Evolutionary conservation across 345 rosid genomes (phyloP), one percentile per base, ranked within the genome.

Genomic region (Linum tenue): DNA sequence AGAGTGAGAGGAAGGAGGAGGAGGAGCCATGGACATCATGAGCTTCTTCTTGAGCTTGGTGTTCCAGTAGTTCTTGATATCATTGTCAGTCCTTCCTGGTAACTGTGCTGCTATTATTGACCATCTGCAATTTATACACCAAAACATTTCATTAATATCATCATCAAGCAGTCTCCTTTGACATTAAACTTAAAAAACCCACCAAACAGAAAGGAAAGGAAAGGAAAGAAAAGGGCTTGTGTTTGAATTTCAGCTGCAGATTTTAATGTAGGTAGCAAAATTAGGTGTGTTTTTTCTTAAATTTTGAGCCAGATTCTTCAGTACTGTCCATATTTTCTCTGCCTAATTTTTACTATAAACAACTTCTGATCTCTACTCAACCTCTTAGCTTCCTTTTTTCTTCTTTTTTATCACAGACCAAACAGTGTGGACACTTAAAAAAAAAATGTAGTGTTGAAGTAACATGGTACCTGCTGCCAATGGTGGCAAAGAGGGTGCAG

Each of bases 71-170:
- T 92, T 92, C 74, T 92, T 92, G 56, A 92, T 86, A 77, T 92
- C 98, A 65, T 92, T 92, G 62, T 92, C 98, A 9, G 98, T 92
- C 75, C 98, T 83, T 39, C 96, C 95, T 16, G 95, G 98, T 65
- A 88, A 81, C 70, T 91, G 98, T 82, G 87, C 95, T 64, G 98
- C 98, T 70, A 91, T 91, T 71, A 88, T 88, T 84, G 95, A 89
- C 98, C 98, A 92, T 77, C 98, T 92, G 82, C 75, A 73, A 68
- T 3, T 48, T 59, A 70, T 73, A 62, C 64, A 69, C 57, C 66
- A 37, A 22, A 22, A 22, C 31, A 22, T 22, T 22, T 22, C 31
- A 22, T 22, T 22, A 22, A 22, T 22, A 22, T 22, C 31, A 22
- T 22, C 31, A 22, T 22, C 31, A 22, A 22, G 31, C 31, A 22